Base-by-base conservation (phyloP, 2,329 filamentous ascomycete genomes). In the Penicillium sp. region DNA sequence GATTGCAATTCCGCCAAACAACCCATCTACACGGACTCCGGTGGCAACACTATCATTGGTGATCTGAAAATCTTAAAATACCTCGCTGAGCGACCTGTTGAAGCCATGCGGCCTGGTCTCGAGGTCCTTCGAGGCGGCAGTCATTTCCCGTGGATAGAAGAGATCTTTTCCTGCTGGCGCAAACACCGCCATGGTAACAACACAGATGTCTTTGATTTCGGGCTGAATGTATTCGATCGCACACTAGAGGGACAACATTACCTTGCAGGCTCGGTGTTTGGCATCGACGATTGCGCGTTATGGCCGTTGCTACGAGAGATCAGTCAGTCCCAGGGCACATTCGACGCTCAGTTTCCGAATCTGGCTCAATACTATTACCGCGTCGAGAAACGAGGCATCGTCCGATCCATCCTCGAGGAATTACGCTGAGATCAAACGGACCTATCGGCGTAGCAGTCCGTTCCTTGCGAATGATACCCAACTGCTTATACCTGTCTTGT, bases 271-370 rank as follows among this genome's bases (percentile, higher is more conserved):
- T 49, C 60, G 3, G 44, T 58, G 1, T 70, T 76, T 44, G 65
- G 66, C 2, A 67, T 77, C 26, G 75, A 75, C 41, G 75, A 78
- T 53, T 76, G 74, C 49, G 66, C 71, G 1, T 63, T 78, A 30
- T 78, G 75, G 75, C 72, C 75, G 1, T 64, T 78, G 2, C 49
- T 78, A 7, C 58, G 69, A 40, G 68, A 74, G 23, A 71, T 77
- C 15, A 61, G 69, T 23, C 58, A 61, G n/a, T 54, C 49, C 1
- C 17, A 67, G 49, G 29, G 63, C 46, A 4, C 44, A 51, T 8
- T 58, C 67, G 32, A 64, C 62, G 3, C 56, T 54, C 46, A 48
- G 3, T 73, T 71, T 41, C 68, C 66, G 15, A 64, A 63, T 15
- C 45, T 77, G 17, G 51, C 59, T 7, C 64, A 65, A 9, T 77